Percentiles rank a stretch among this genome's conserved stretches.
Conservation (phyloP, 352 stramenopile genomes). For the Globisporangium alternatum region DNA sequence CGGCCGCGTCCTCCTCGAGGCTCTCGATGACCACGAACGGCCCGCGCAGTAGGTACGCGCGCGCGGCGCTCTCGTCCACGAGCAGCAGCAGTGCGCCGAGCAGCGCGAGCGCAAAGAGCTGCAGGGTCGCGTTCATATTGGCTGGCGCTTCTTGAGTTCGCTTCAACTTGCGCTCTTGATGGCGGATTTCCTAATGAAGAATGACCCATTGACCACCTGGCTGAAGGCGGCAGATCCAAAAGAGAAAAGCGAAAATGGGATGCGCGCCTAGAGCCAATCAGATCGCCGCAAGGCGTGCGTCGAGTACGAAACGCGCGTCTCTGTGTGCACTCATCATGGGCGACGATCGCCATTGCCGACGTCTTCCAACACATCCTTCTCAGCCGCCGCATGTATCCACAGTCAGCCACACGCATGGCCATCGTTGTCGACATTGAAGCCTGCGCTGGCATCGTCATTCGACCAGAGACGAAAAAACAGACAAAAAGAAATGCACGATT, state of each 20-base stretch:
- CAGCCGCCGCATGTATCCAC: too few relatives aligned
- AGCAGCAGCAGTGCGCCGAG: slow-evolving; percentile 7
- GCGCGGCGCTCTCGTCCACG: slow-evolving; percentile 8
- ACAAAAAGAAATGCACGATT: too few relatives aligned
- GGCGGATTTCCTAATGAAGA: background rate
- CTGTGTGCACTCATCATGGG: background rate
- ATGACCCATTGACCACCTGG: background rate
- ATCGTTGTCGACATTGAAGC: background rate
- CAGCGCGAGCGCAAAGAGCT: slow-evolving; percentile 17
- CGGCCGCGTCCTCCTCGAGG: background rate
- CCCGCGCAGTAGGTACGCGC: slow-evolving; percentile 7
- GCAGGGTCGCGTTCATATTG: slow-evolving; percentile 11
- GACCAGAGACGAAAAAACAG: background rate
- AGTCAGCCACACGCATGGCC: too few relatives aligned
- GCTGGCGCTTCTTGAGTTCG: background rate
- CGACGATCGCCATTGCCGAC: background rate
- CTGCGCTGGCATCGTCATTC: too few relatives aligned
- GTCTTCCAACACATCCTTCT: background rate
- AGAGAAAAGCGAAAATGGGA: background rate
- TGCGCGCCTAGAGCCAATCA: slow-evolving; percentile 9
- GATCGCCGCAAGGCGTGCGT: slow-evolving; percentile 1
- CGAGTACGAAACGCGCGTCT: background rate
- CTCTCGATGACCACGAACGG: slow-evolving; percentile 9
- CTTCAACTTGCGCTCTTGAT: background rate
- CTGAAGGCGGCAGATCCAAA: background rate